Conservation (phyloP, 768 basidiomycete species). For the Lyophyllum atratum region DNA sequence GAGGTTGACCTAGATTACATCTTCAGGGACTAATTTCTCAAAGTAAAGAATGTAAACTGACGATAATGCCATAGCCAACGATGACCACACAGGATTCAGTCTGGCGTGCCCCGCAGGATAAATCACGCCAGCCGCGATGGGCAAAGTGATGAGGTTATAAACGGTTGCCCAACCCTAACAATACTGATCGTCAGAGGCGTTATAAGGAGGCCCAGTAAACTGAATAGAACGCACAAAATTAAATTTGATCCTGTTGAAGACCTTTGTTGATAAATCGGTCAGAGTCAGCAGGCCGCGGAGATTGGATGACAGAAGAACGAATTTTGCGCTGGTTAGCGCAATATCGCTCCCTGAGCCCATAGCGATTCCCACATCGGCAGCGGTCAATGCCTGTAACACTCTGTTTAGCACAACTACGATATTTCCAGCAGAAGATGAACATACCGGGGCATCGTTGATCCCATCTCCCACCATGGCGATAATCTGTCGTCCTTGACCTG, state of each 20-base stretch:
- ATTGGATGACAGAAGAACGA: slow-evolving; percentile 73
- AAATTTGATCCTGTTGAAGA: slow-evolving; percentile 69
- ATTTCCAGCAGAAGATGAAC: too few species aligned
- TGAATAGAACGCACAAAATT: slow-evolving; percentile 79
- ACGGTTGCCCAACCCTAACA: slow-evolving; percentile 68
- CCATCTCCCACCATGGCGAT: slow-evolving; percentile 65
- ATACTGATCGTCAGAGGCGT: too few species aligned
- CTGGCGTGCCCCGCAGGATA: slow-evolving; percentile 69
- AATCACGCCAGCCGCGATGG: slow-evolving; percentile 77
- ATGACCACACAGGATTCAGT: slow-evolving; percentile 77
- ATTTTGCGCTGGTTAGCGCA: slow-evolving; percentile 77
- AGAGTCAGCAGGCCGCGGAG: slow-evolving; percentile 61
- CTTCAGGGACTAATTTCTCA: background rate
- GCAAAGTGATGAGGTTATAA: slow-evolving; percentile 68
- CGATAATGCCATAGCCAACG: slow-evolving; percentile 80
- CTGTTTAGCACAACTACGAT: too few species aligned
- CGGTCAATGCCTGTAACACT: slow-evolving; percentile 44
- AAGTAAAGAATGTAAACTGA: slow-evolving; percentile 31
- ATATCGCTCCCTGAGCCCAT: slow-evolving; percentile 75
- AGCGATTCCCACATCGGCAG: slow-evolving; percentile 61
- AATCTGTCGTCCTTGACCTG: too few species aligned
- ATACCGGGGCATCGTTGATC: slow-evolving; percentile 61
- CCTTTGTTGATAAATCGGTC: slow-evolving; percentile 59
- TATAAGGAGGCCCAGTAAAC: too few species aligned
- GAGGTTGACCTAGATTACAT: slow-evolving; percentile 52